Evolutionary conservation across 257 asterid species (phyloP).

Genomic region (Nyctanthes arbortristis): DNA sequence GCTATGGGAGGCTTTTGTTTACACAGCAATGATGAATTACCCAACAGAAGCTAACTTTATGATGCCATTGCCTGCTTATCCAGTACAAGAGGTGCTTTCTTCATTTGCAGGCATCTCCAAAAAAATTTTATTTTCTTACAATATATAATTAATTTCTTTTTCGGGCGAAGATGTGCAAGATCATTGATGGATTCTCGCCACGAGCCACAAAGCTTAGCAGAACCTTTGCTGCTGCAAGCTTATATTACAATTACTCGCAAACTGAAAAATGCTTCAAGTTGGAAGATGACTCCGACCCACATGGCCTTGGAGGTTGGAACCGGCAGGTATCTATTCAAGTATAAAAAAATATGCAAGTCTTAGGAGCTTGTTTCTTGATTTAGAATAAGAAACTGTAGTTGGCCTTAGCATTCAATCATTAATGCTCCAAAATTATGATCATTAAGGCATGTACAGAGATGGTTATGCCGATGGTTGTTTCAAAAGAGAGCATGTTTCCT

Average conservation of each 20-base stretch:
- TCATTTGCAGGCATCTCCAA: background rate
- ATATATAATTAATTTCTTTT: background rate
- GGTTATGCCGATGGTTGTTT: slow-evolving; percentile 73
- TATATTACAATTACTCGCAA: slow-evolving; percentile 68
- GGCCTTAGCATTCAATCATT: background rate
- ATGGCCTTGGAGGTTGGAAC: slow-evolving; percentile 71
- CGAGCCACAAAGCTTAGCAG: slow-evolving; percentile 49
- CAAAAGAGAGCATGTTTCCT: slow-evolving; percentile 71
- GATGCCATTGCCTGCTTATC: slow-evolving; percentile 79
- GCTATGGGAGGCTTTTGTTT: slow-evolving; percentile 72
- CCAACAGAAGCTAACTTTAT: slow-evolving; percentile 65
- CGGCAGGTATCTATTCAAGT: slow-evolving; percentile 79
- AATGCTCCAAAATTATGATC: background rate
- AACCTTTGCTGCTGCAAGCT: slow-evolving; percentile 68
- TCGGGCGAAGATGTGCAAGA: slow-evolving; percentile 65
- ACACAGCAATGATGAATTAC: slow-evolving; percentile 76
- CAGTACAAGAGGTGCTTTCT: slow-evolving; percentile 55
- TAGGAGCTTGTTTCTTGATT: too few species aligned
- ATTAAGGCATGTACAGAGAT: slow-evolving; percentile 81
- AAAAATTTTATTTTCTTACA: slow-evolving; percentile 11
- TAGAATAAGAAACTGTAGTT: background rate
- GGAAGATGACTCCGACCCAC: slow-evolving; percentile 52
- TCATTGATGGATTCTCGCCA: slow-evolving; percentile 53
- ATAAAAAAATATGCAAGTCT: too few species aligned
- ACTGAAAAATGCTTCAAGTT: slow-evolving; percentile 62